phyloP scores from a whole-genome alignment of 2,329 filamentous ascomycete species.

The Cyphellophora europaea region DNA sequence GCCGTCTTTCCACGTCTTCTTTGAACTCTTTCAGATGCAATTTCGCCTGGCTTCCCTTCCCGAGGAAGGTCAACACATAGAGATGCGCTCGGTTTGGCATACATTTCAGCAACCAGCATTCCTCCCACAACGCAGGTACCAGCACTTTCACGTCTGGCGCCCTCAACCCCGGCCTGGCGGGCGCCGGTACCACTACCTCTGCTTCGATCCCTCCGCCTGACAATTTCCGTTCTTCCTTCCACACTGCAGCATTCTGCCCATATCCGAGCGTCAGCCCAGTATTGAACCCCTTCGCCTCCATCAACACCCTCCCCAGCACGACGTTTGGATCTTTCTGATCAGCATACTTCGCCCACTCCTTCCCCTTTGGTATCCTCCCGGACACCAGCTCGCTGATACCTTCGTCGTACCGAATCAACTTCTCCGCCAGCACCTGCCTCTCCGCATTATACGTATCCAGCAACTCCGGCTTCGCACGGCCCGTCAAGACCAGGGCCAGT shows the following conservation, averaged over 20 bases:
- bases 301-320: slow-evolving; percentile 18
- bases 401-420: slow-evolving; percentile 25
- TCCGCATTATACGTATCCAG: slow-evolving; percentile 23
- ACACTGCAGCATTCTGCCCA: slow-evolving; percentile 14
- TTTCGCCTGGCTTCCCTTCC: slow-evolving; percentile 8
- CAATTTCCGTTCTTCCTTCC: slow-evolving; percentile 6
- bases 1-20: slow-evolving; percentile 72
- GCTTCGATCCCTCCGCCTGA: slow-evolving; percentile 1
- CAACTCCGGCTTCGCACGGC: slow-evolving; percentile 15
- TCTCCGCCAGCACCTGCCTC: slow-evolving; percentile 21
- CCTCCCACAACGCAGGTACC: slow-evolving; percentile 17
- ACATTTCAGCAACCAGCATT: slow-evolving; percentile 16
- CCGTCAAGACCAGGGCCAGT: slow-evolving; percentile 15
- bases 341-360: slow-evolving; percentile 15
- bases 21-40: slow-evolving; percentile 57
- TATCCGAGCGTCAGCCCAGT: slow-evolving; percentile 21
- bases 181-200: slow-evolving; percentile 11
- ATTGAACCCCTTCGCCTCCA: slow-evolving; percentile 20
- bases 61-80: slow-evolving; percentile 18
- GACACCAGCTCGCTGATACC: slow-evolving; percentile 18
- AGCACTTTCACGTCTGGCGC: slow-evolving; percentile 18
- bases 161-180: slow-evolving; percentile 17
- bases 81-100: slow-evolving; percentile 19
- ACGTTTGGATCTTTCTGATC: slow-evolving; percentile 22
- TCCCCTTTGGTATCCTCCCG: slow-evolving; percentile 23